A percentile compares a stretch with the other conserved stretches of the same genome.
phyloP scores from a whole-genome alignment of 768 basidiomycete genomes.

The Suillus placidus region DNA sequence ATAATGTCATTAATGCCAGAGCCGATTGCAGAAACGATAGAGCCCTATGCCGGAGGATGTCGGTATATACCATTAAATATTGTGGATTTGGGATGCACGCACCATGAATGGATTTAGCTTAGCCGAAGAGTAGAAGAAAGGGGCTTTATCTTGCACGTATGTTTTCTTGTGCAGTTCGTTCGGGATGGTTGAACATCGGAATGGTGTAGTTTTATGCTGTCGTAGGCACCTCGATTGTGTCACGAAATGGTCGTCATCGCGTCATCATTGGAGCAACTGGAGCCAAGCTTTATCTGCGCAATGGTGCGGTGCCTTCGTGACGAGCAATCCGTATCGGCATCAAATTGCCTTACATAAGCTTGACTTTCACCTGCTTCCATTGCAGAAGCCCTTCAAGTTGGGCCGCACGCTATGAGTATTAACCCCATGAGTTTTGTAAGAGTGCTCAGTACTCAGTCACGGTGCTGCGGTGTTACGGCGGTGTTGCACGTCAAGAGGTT shows the following conservation, averaged over 20 bases:
- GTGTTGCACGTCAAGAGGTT: too few species aligned
- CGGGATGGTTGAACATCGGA: not conserved
- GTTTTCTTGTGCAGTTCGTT: not conserved
- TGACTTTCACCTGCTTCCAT: too few species aligned
- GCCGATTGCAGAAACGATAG: conserved; percentile 66
- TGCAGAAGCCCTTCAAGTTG: too few species aligned
- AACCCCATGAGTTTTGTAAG: too few species aligned
- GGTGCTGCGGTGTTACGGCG: too few species aligned
- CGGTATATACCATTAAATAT: not conserved
- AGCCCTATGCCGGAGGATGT: conserved; percentile 43
- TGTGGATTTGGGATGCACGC: not conserved
- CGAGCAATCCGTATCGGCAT: too few species aligned
- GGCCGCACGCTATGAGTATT: too few species aligned
- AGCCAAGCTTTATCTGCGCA: not conserved
- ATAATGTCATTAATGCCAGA: conserved; percentile 59
- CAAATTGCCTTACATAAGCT: too few species aligned
- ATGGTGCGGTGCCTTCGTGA: not conserved
- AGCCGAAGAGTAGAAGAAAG: not conserved
- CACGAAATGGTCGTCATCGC: not conserved
- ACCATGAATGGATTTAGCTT: conserved; percentile 13
- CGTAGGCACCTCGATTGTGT: not conserved
- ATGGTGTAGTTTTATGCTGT: not conserved
- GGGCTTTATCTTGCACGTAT: not conserved
- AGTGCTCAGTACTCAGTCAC: too few species aligned
- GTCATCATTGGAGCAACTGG: conserved; percentile 1